Base-by-base conservation (phyloP, 495 filamentous ascomycete genomes). In the Xanthoparmelia taractica region DNA sequence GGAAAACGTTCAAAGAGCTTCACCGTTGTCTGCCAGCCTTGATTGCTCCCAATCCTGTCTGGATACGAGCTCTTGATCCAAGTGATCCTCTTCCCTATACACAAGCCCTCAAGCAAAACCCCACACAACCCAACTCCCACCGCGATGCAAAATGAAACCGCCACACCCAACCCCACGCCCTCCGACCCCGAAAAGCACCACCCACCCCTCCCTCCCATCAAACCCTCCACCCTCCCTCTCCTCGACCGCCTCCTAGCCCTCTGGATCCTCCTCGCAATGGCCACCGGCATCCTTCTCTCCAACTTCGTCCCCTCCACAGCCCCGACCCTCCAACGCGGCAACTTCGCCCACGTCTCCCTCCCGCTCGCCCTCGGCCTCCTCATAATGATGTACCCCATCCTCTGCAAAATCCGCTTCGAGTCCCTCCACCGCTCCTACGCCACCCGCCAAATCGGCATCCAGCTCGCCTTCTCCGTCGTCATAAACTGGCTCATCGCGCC, bases 311-410 rank as follows among this genome's bases (percentile, higher is more conserved):
- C 82, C 0, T 75, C 74, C 29, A 82, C 81, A 0, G 85, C 81
- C 0, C 79, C 77, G 2, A 82, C 84, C 17, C 75, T 94, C 45
- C 83, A 92, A 64, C 81, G 80, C 59, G 89, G 91, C 0, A 80
- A 80, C 45, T 92, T 95, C 72, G 80, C 83, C 8, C 84, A 81
- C 2, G 91, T 95, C 34, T 89, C 85, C 20, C 68, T 92, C 10
- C 91, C 90, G 0, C 93, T 95, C 54, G 88, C 90, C 0, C 74
- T 93, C 64, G 91, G 92, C 17, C 77, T 96, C 25, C 80, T 96
- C 11, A 83, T 94, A 34, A 96, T 96, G 90, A 96, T 96, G 91
- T 96, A 95, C 68, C 92, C 92, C 0, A 95, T 95, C 65, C 78
- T 96, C 27, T 94, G 92, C 82, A 96, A 96, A 73, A 87, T 96